Evolutionary conservation across 257 asterid species (phyloP), one percentile per base, ranked within the genome.

Genomic region (Perilla frutescens): DNA sequence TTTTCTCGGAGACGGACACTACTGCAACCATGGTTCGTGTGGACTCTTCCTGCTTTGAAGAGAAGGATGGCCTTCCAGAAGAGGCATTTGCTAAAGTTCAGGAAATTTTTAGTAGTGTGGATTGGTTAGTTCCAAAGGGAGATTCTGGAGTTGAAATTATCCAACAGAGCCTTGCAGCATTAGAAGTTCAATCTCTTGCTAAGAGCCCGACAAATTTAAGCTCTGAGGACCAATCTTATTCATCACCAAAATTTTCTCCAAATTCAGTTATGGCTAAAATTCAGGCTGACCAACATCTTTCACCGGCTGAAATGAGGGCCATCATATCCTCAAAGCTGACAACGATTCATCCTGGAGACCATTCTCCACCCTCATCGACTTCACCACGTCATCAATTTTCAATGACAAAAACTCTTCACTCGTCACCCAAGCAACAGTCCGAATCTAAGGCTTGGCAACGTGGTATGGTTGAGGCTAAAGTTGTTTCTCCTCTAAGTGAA

Each of bases 1-100:
- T 93, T 70, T 93, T 93, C 80, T 93, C 97, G 45, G 98, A 93
- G 89, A 84, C 82, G 89, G 98, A 88, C 83, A 87, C 92, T 71
- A 84, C 83, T 65, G 72, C 92, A 68, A 82, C 93, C 54, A 70
- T 82, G 72, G 82, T 82, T 73, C 96, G 91, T 55, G 76, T 65
- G 68, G 88, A 91, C 77, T 69, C 77, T 74, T 84, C 94, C 63
- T 89, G 96, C 85, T 88, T 93, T 45, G 97, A 89, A 75, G 98
- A 93, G 82, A 93, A 89, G 81, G 96, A 91, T 71, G 98, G 97
- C 77, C 98, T 93, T 62, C 96, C 98, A 54, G 90, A 76, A 81
- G 98, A 93, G 84, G 97, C 97, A 71, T 93, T 93, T 83, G 96
- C 89, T 72, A 93, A 81, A 82, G 96, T 87, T 76, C 93, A 88